phyloP scores from a whole-genome alignment of 83 land plant species.

The Diphasiastrum complanatum region DNA sequence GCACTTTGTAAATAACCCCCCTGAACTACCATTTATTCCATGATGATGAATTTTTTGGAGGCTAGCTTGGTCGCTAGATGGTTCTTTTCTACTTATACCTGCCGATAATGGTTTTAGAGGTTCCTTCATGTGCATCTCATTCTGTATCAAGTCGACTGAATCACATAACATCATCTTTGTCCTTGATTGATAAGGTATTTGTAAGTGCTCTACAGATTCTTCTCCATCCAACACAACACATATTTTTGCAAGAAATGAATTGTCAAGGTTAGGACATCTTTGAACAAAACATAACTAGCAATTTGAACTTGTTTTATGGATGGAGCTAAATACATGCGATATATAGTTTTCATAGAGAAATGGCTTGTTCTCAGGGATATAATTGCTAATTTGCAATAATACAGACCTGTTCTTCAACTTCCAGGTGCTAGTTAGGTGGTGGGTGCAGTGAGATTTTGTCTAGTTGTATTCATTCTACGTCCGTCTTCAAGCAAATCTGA shows the following conservation, averaged over 20 bases:
- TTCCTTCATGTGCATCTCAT: neutral
- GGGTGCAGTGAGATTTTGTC: conserved; percentile 87
- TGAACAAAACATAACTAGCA: too few species aligned
- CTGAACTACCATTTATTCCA: conserved; percentile 66
- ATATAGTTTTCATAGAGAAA: too few species aligned
- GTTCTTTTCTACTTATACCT: conserved; percentile 80
- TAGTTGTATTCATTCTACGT: conserved; percentile 45
- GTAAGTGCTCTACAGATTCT: conserved; percentile 41
- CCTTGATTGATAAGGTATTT: conserved; percentile 38
- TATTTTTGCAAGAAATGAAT: conserved; percentile 65
- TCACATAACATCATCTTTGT: neutral
- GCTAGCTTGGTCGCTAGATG: conserved; percentile 98
- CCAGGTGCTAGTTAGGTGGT: conserved; percentile 85
- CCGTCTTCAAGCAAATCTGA: conserved; percentile 20
- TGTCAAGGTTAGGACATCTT: conserved; percentile 93
- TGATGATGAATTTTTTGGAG: conserved; percentile 97
- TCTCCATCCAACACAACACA: conserved; percentile 58
- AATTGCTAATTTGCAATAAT: neutral
- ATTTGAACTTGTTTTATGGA: too few species aligned
- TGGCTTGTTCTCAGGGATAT: too few species aligned
- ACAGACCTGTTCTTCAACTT: conserved; percentile 82
- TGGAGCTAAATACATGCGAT: too few species aligned
- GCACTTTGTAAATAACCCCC: conserved; percentile 26
- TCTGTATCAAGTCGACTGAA: neutral
- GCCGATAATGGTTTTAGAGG: conserved; percentile 49